phyloP scores from a whole-genome alignment of 2,329 filamentous ascomycete genomes.

The Aureobasidium sp. region DNA sequence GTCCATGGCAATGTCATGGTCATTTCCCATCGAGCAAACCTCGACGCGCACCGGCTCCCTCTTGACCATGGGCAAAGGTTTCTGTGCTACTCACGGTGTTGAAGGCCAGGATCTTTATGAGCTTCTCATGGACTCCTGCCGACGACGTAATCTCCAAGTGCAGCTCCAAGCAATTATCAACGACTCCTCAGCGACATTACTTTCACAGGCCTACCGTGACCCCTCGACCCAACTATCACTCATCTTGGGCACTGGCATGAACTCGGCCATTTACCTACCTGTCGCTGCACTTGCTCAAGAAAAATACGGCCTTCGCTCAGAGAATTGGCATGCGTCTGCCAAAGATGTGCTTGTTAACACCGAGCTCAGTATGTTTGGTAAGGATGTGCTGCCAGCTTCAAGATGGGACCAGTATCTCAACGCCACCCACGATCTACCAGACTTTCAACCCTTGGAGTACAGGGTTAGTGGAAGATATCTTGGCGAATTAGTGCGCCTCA shows the following conservation, averaged over 20 bases:
- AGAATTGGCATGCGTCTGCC: slow-evolving; percentile 50
- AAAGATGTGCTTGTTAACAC: slow-evolving; percentile 58
- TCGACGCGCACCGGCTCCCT: slow-evolving; percentile 51
- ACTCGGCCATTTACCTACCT: slow-evolving; percentile 57
- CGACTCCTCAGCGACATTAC: slow-evolving; percentile 54
- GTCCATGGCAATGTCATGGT: slow-evolving; percentile 58
- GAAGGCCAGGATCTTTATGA: slow-evolving; percentile 54
- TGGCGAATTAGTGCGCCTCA: slow-evolving; percentile 56
- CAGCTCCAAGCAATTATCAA: slow-evolving; percentile 58
- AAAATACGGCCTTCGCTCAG: slow-evolving; percentile 51
- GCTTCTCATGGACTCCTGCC: slow-evolving; percentile 53
- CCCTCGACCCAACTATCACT: slow-evolving; percentile 55
- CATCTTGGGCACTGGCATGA: slow-evolving; percentile 59
- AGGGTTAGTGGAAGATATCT: slow-evolving; percentile 58
- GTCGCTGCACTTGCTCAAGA: slow-evolving; percentile 45
- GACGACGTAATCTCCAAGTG: slow-evolving; percentile 47
- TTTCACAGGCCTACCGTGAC: slow-evolving; percentile 57
- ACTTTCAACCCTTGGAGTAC: slow-evolving; percentile 61
- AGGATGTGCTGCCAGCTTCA: slow-evolving; percentile 51
- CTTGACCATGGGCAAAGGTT: slow-evolving; percentile 60
- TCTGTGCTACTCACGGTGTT: slow-evolving; percentile 52
- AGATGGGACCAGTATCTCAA: slow-evolving; percentile 58
- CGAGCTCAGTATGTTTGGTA: slow-evolving; percentile 60
- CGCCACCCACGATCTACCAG: slow-evolving; percentile 48
- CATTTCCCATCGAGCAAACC: slow-evolving; percentile 60